phyloP scores from a whole-genome alignment of 768 basidiomycete species.

The Boletus eberwhitei region DNA sequence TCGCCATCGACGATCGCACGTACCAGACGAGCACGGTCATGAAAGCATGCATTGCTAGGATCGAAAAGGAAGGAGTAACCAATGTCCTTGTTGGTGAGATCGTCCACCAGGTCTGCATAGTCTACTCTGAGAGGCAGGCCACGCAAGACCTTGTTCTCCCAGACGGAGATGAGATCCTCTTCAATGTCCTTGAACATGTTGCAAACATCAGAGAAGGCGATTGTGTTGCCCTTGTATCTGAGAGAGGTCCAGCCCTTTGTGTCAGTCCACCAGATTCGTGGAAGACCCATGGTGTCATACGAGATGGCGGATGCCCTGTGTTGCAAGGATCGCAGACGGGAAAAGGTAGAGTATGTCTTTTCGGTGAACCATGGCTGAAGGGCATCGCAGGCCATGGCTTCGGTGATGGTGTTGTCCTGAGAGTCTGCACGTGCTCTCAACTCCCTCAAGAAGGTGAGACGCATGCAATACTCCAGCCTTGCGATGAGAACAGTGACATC shows the following conservation, averaged over 20 bases:
- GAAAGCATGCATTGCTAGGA: neutral
- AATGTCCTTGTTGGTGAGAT: slow-evolving; percentile 5
- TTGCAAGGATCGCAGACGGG: slow-evolving; percentile 6
- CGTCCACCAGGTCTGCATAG: slow-evolving; percentile 19
- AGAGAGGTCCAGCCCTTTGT: neutral
- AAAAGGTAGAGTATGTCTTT: slow-evolving; percentile 1
- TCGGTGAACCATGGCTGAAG: slow-evolving; percentile 4
- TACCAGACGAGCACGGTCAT: neutral
- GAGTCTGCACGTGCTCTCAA: neutral
- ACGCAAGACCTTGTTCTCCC: slow-evolving; percentile 18
- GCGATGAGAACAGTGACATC: slow-evolving; percentile 5
- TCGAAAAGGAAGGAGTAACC: slow-evolving; percentile 7
- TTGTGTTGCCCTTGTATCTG: neutral
- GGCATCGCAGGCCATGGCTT: neutral
- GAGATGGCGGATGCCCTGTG: neutral
- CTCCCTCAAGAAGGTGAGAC: slow-evolving; percentile 1
- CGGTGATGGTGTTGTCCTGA: neutral
- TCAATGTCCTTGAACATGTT: neutral
- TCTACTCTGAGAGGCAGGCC: slow-evolving; percentile 1
- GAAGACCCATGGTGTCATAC: neutral
- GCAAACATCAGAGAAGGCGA: neutral
- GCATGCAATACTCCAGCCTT: slow-evolving; percentile 10
- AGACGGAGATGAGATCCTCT: neutral
- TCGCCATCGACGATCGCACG: accelerated
- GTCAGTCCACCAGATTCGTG: slow-evolving; percentile 6